Evolutionary conservation across 1,284 basidiomycete genomes (phyloP), one percentile per base, ranked within the genome.

Genomic region (Cryptococcus neoformans): DNA sequence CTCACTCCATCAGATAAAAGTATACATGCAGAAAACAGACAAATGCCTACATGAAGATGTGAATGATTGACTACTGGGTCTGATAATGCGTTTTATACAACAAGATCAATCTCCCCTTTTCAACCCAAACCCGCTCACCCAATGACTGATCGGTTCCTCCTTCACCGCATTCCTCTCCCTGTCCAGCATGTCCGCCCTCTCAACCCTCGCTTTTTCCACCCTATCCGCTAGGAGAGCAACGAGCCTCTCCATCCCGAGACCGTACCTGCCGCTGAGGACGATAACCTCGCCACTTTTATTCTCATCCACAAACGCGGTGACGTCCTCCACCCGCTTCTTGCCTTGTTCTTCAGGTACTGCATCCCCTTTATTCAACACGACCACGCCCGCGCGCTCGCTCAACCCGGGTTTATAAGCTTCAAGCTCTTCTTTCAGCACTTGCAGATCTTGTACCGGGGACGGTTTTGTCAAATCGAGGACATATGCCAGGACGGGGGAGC

Each of bases 281-380:
- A 92, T 81, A 17, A 69, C 70, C 17, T 44, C 63, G 7, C 9
- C 17, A 41, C 40, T 16, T 11, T 11, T 12, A 28, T 28, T 3
- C 5, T 57, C 70, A 16, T 66, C 37, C 6, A 67, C 53, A 2
- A 51, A 59, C 6, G 48, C 44, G 41, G 59, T 21, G 12, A 80
- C 77, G 1, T 85, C 81, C 3, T 81, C 80, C 16, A 77, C 67
- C 39, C 55, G 68, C 53, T 58, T 64, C 50, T 56, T 66, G 49
- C 74, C 68, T 3, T 58, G 28, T 2, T 67, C 77, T 41, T 73
- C 73, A 28, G 79, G 82, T 2, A 93, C 82, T 45, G 89, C 73
- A 76, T 99, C 95, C 0, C 92, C 93, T 78, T 99, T 98, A 81
- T 98, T 99, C 16, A 92, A 89, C 21, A 98, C 81, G 34, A 99